Percentiles rank a stretch among this genome's conserved stretches.
Conservation (phyloP, 1,139 yeast species). For the Magnusiomyces fungicola region DNA sequence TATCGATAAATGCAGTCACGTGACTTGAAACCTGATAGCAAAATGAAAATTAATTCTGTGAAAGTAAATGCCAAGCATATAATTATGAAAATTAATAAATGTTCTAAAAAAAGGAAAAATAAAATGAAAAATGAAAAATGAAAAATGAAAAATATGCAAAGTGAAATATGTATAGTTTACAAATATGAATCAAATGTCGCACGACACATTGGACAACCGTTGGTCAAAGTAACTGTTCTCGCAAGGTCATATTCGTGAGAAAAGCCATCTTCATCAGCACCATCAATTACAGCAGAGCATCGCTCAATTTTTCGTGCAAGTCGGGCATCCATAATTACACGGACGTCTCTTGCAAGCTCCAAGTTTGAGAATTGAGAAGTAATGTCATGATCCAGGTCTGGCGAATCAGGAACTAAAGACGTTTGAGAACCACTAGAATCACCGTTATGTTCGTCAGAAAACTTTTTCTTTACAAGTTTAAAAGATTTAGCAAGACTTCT, state of each 20-base stretch:
- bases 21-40: too few species aligned
- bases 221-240: neutral
- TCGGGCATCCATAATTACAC: neutral
- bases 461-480: neutral
- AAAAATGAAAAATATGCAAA: neutral
- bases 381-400: too few species aligned
- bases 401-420: too few species aligned
- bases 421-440: too few species aligned
- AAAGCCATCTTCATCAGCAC: neutral
- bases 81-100: too few species aligned
- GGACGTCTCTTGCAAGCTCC: too few species aligned
- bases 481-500: constrained; percentile 1
- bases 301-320: neutral
- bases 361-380: too few species aligned
- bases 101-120: too few species aligned
- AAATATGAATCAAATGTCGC: neutral
- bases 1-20: too few species aligned
- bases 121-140: neutral
- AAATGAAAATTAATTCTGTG: too few species aligned
- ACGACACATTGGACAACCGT: neutral
- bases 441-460: too few species aligned
- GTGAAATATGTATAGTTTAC: neutral
- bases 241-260: neutral
- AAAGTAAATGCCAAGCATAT: too few species aligned
- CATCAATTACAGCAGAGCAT: neutral